These are phyloP conservation scores for Xylariaceae sp. DNA, from an alignment of 2,329 filamentous ascomycete genomes.

Conservation along the genomic window DNA sequence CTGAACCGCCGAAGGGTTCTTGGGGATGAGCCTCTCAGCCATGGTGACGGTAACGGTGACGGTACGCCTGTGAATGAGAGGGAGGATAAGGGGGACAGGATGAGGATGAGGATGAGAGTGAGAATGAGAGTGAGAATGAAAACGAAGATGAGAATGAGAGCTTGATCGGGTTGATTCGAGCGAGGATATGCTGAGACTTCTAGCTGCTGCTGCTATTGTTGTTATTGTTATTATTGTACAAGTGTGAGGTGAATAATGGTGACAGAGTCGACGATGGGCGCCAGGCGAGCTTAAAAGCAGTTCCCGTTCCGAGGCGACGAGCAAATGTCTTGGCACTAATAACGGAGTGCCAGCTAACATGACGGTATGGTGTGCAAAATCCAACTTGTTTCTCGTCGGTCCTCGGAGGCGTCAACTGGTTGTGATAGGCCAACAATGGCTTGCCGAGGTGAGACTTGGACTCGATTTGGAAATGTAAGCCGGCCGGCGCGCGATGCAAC, in stretches of 20 bases:
- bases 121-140: no score
- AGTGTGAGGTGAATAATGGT: not conserved
- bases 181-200: not conserved
- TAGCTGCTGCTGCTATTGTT: not conserved
- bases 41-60: slow-evolving; percentile 43
- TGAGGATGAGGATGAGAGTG: not conserved
- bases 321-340: slow-evolving; percentile 11
- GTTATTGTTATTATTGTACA: no score
- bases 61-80: slow-evolving; percentile 10
- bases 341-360: slow-evolving; percentile 7
- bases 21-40: slow-evolving; percentile 59
- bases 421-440: no score
- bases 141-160: no score
- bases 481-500: no score
- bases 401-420: no score
- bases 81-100: not conserved
- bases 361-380: not conserved
- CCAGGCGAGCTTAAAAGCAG: slow-evolving; percentile 18
- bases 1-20: slow-evolving; percentile 75
- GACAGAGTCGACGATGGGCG: slow-evolving; percentile 4
- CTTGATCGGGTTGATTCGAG: not conserved
- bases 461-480: no score
- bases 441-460: no score
- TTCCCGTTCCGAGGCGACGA: slow-evolving; percentile 3
- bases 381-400: not conserved